Base-by-base conservation (phyloP, 2,329 filamentous ascomycete species). In the Trichoderma sp. region DNA sequence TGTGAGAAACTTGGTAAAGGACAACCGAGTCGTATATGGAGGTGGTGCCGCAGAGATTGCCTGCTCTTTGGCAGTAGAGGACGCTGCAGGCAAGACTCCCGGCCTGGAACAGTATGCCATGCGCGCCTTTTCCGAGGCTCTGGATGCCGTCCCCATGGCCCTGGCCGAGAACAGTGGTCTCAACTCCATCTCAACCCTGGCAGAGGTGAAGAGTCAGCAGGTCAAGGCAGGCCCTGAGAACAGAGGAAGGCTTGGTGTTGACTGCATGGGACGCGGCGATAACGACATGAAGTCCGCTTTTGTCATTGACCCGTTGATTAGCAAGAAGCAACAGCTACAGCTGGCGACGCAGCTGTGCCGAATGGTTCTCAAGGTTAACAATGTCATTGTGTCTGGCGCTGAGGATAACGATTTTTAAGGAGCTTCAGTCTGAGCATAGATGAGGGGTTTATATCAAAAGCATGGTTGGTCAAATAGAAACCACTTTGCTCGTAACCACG, bases 91-190 rank as follows among this genome's bases (percentile, higher is more conserved):
- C 77, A 93, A 97, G 89, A 97, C 93, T 64, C 93, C 94, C 28
- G 96, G 96, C n/a, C 88, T 99, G 49, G 95, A 97, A 83, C 96
- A 99, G 82, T 99, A 99, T 81, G 94, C 95, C 73, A 99, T 99
- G 95, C 92, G 96, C 71, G 96, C 96, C 28, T 99, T 99, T 78
- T 89, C 96, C 70, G 95, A 98, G 81, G 96, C 96, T 5, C 88
- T 99, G 43, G 96, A 99, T 80, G 87, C 92, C 1, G 87, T 99
- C 1, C 96, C 96, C 39, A 96, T 99, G 93, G 93, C 96, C 2
- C 86, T 99, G 70, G 94, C 96, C 11, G 95, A 99, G 86, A 99
- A 99, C 86, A 97, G 93, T 74, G 96, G 96, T 71, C 85, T 98
- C 71, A 97, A 93, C 82, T 93, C 96, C 18, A 99, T 99, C 75